Evolutionary conservation across 768 basidiomycete species (phyloP).

Genomic region (Kwoniella sp.): DNA sequence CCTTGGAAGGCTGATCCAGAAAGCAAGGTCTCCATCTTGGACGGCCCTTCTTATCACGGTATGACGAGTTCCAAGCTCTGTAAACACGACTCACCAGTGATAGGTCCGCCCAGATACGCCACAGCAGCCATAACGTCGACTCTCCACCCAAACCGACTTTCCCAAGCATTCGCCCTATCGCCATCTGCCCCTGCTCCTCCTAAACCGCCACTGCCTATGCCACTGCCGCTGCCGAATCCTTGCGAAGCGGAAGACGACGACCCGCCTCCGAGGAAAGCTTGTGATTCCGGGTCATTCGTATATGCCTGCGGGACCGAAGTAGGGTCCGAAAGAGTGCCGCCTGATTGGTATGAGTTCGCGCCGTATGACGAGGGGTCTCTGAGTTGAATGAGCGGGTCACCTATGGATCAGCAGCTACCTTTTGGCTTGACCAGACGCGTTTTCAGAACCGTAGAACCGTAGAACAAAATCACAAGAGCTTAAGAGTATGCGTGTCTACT

Average conservation of each 20-base stretch:
- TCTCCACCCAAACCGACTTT: slow-evolving; percentile 68
- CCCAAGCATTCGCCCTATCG: slow-evolving; percentile 65
- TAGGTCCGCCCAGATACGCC: slow-evolving; percentile 70
- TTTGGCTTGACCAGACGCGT: not conserved
- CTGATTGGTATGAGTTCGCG: slow-evolving; percentile 68
- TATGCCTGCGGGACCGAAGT: slow-evolving; percentile 45
- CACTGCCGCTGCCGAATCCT: slow-evolving; percentile 19
- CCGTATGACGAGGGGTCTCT: slow-evolving; percentile 53
- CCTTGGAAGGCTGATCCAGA: no score
- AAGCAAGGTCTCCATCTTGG: no score
- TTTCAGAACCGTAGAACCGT: no score
- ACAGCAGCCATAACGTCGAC: slow-evolving; percentile 69
- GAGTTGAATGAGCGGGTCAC: not conserved
- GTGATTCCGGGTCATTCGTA: slow-evolving; percentile 57
- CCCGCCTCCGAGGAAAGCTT: slow-evolving; percentile 54
- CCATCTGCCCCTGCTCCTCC: slow-evolving; percentile 59
- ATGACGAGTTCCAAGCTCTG: no score
- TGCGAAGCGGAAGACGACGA: slow-evolving; percentile 29
- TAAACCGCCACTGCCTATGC: slow-evolving; percentile 52
- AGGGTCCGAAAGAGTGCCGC: slow-evolving; percentile 60
- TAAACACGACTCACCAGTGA: slow-evolving; percentile 70
- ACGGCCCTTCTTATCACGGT: no score
- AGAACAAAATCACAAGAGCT: no score
- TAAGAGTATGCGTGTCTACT: no score
- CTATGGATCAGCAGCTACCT: not conserved